Base-by-base conservation (phyloP, 192 early-diverging fungal species). In the Gamsiella multidivaricata region DNA sequence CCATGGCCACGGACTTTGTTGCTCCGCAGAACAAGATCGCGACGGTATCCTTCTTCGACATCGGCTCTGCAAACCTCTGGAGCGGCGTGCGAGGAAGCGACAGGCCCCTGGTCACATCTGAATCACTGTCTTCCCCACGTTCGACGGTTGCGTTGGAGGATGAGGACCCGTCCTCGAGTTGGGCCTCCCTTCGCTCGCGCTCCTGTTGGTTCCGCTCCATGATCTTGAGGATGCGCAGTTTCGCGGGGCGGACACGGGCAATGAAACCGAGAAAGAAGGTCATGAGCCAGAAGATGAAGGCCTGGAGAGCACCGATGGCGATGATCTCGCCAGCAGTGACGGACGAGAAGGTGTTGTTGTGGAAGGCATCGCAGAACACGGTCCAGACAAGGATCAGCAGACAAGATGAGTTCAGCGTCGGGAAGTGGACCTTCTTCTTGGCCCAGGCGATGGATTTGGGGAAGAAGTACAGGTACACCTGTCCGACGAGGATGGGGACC, bases 1-100 rank as follows among this genome's bases (percentile, higher is more conserved):
- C 91, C 79, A 93, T 85, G 0, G 91, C 89, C 22, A 93, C 88
- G 3, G 91, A 91, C 63, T 93, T 93, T 2, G 91, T 93, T 3
- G 89, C 89, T 14, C 86, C 91, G 70, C 90, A 91, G 68, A 87
- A 91, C 73, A 89, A 72, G 42, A 91, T 85, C 0, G 91, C 90
- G 11, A 91, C 84, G 0, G 89, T 85, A 61, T 89, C 89, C 22
- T 78, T 71, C 25, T 86, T 81, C 9, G 83, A 76, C 45, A 78
- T 51, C 31, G 74, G 74, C 29, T 69, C 74, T n/a, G 53, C 54
- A 51, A 69, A 69, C 41, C 42, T 33, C 12, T 78, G 65, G 20
- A 37, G 4, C 14, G 3, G 14, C 14, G 54, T 78, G 3, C 74
- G n/a, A 7, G 74, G 74, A 1, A 78, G 20, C 1, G 26, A 47